phyloP scores from a whole-genome alignment of 768 basidiomycete species.

The Tulasnella sp. region DNA sequence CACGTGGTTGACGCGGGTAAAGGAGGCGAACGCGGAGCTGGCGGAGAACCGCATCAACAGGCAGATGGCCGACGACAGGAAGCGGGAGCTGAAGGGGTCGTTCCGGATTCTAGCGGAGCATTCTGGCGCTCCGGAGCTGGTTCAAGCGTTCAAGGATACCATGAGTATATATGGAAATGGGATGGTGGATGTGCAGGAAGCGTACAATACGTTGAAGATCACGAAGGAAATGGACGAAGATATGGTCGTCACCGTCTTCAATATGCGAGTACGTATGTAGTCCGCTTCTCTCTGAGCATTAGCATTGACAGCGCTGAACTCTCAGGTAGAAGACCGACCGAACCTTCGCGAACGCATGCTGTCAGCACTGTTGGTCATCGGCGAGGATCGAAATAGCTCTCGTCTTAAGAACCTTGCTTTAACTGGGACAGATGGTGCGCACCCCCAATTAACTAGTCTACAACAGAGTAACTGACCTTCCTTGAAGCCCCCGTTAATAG shows the following conservation, averaged over 20 bases:
- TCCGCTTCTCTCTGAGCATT: too few relatives aligned
- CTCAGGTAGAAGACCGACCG: slow-evolving; percentile 72
- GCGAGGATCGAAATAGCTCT: slow-evolving; percentile 72
- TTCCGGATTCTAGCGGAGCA: slow-evolving; percentile 69
- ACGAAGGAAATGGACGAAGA: slow-evolving; percentile 72
- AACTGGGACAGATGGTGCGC: slow-evolving; percentile 77
- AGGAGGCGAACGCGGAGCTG: background rate
- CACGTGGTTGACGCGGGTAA: background rate
- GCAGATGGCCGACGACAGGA: background rate
- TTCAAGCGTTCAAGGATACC: slow-evolving; percentile 57
- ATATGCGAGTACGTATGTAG: slow-evolving; percentile 60
- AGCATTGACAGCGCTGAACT: background rate
- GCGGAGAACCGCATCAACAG: slow-evolving; percentile 3
- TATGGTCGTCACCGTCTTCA: slow-evolving; percentile 74
- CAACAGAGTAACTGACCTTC: too few relatives aligned
- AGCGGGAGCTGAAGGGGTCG: slow-evolving; percentile 63
- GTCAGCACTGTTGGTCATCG: slow-evolving; percentile 73
- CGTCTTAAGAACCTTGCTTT: slow-evolving; percentile 66
- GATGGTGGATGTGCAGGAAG: slow-evolving; percentile 68
- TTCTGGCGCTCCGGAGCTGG: slow-evolving; percentile 56
- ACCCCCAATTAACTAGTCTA: too few relatives aligned
- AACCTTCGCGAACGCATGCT: slow-evolving; percentile 68
- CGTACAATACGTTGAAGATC: slow-evolving; percentile 72
- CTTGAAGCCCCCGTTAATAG: too few relatives aligned
- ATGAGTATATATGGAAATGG: slow-evolving; percentile 47